Percentiles rank a stretch among this genome's conserved stretches.
Evolutionary conservation across 2,329 filamentous ascomycete genomes (phyloP).

Genomic region (Teratosphaeria gauchensis): DNA sequence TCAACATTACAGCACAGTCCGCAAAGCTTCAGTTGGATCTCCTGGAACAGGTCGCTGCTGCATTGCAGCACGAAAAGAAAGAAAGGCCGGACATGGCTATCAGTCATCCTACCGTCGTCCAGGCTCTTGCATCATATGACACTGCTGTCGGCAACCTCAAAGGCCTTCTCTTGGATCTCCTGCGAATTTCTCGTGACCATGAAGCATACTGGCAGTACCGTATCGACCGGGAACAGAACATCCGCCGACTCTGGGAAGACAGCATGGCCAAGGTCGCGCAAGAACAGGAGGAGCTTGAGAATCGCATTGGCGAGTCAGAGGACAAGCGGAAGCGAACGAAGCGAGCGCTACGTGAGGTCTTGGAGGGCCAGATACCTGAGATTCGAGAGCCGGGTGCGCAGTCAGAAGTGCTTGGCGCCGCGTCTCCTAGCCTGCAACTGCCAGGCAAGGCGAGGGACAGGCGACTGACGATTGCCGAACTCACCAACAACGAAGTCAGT

Average conservation of each 20-base stretch:
- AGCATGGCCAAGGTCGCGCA: constrained; percentile 95
- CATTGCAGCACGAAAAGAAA: constrained; percentile 60
- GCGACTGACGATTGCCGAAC: constrained; percentile 58
- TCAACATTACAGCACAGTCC: constrained; percentile 94
- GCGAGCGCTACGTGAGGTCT: constrained; percentile 74
- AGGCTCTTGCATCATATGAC: constrained; percentile 79
- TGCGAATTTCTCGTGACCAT: constrained; percentile 86
- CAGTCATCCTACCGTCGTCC: constrained; percentile 64
- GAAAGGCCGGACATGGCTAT: constrained; percentile 62
- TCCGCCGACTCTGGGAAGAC: constrained; percentile 96
- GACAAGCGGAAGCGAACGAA: constrained; percentile 84
- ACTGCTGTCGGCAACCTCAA: constrained; percentile 81
- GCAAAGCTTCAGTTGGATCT: constrained; percentile 88
- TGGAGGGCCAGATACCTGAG: constrained; percentile 43
- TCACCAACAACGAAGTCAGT: constrained; percentile 57
- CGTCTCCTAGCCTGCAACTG: constrained; percentile 13
- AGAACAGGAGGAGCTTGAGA: constrained; percentile 87
- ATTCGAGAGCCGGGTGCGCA: not conserved
- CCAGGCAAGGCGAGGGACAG: constrained; percentile 34
- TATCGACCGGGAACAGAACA: constrained; percentile 79
- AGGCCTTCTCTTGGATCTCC: constrained; percentile 70
- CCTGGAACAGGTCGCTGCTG: constrained; percentile 74
- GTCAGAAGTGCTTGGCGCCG: not conserved
- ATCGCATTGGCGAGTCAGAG: constrained; percentile 78
- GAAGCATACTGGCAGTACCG: constrained; percentile 97